Evolutionary conservation across 73 alveolate species (phyloP).

Genomic region (Stentor coeruleus): DNA sequence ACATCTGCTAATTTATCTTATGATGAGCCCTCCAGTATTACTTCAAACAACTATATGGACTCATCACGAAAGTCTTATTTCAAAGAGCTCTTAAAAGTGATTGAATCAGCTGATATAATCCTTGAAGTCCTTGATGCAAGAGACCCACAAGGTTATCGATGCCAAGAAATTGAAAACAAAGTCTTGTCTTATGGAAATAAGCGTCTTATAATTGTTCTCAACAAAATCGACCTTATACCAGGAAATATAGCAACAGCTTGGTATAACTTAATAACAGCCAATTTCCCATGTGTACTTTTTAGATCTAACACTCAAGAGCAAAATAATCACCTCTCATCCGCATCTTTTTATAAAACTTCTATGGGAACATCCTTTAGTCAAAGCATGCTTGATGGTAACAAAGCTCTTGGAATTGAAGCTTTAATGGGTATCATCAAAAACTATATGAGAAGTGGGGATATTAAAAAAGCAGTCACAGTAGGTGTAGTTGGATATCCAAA

Average conservation of each 20-base stretch:
- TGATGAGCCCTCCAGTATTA: conserved; percentile 27
- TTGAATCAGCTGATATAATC: conserved; percentile 92
- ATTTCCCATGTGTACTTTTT: conserved; percentile 82
- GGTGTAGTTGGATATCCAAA: conserved; percentile 99
- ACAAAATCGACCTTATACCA: conserved; percentile 97
- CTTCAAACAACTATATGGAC: conserved; percentile 28
- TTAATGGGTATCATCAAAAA: conserved; percentile 90
- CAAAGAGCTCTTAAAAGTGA: conserved; percentile 80
- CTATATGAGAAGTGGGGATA: conserved; percentile 85
- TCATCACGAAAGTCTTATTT: conserved; percentile 72
- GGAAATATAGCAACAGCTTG: conserved; percentile 87
- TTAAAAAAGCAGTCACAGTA: conserved; percentile 74
- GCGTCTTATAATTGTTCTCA: conserved; percentile 84
- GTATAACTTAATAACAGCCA: conserved; percentile 77
- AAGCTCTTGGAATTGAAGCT: conserved; percentile 94
- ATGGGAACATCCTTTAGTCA: conserved; percentile 77
- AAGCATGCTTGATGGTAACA: conserved; percentile 71
- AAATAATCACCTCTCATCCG: conserved; percentile 66
- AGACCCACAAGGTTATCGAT: conserved; percentile 95
- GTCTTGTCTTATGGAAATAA: conserved; percentile 72
- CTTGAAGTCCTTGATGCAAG: conserved; percentile 96
- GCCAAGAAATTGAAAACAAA: conserved; percentile 78
- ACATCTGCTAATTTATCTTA: conserved; percentile 25
- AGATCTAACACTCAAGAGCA: conserved; percentile 87
- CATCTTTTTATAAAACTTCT: conserved; percentile 69